Evolutionary conservation across 225 moss, liverwort and hornwort species (phyloP).

Genomic region (Asterella californica): DNA sequence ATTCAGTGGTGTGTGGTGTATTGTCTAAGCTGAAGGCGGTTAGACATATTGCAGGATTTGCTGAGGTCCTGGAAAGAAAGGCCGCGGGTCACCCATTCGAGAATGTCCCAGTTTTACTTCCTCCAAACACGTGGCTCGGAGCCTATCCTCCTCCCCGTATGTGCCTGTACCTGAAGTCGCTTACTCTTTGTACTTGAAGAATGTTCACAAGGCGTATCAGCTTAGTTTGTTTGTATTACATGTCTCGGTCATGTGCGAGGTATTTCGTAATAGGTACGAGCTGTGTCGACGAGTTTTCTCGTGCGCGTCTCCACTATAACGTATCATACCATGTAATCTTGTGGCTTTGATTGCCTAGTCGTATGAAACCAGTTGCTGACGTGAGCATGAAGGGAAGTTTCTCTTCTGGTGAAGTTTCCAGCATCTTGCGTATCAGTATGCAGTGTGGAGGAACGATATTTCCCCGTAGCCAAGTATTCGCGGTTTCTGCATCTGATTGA

Average conservation of each 20-base stretch:
- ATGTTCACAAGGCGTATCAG: neutral
- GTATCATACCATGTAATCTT: neutral
- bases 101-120: conserved; percentile 88
- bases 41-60: conserved; percentile 52
- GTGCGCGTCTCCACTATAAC: neutral
- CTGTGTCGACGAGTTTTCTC: neutral
- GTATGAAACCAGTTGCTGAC: neutral
- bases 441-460: too few relatives aligned
- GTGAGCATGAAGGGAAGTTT: neutral
- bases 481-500: neutral
- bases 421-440: too few relatives aligned
- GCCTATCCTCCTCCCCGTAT: conserved; percentile 74
- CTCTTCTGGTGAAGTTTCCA: neutral
- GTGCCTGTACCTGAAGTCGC: conserved; percentile 14
- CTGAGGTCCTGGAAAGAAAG: conserved; percentile 78
- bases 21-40: neutral
- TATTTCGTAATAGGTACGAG: neutral
- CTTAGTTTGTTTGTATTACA: neutral
- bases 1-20: too few relatives aligned
- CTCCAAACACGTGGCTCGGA: conserved; percentile 89
- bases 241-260: neutral
- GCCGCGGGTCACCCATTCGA: conserved; percentile 89
- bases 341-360: neutral
- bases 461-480: neutral
- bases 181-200: neutral